Evolutionary conservation across 805 yeast species (phyloP), one percentile per base, ranked within the genome.

Genomic region (Brettanomyces anomalus): DNA sequence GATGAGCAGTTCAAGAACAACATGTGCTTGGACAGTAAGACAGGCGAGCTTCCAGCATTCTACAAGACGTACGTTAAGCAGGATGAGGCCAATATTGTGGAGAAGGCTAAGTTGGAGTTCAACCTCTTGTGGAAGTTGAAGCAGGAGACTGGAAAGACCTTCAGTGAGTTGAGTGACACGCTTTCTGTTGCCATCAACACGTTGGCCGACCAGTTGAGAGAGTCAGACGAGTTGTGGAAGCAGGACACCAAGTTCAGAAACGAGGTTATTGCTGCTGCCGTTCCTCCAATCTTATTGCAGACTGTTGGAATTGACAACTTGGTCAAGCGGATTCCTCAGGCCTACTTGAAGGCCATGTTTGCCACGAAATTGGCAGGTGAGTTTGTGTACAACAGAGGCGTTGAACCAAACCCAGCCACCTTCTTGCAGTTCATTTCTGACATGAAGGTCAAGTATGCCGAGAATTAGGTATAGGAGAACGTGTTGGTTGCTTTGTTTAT

Each of bases 301-400:
- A 72, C 77, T 55, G 70, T 80, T 36, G 85, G 87, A 6, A 74
- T 86, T 44, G 82, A 79, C 8, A 65, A 67, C 44, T 79, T 90
- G 34, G 68, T 90, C 53, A 55, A 66, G 37, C 77, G 93, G 55
- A 93, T 90, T 33, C 98, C 98, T 16, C 85, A 74, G 45, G 75
- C 94, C 41, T 93, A 90, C 61, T 70, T 90, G 60, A 81, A 79
- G 57, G 95, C 96, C 3, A 76, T 90, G 52, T 85, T 90, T 57
- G 94, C 95, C 37, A 82, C 93, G 31, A 81, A 78, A 57, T 70
- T 88, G 54, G 88, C 95, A 10, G 83, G 95, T 38, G 72, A 82
- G 38, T 88, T 84, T 62, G 94, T 88, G 43, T 88, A 88, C 64
- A 71, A 83, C 21, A 72, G 81, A 56, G 96, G 96, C 43, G 70